Percentiles rank a stretch among this genome's conserved stretches.
phyloP scores from a whole-genome alignment of 805 yeast species.

The Nakazawaea populi region DNA sequence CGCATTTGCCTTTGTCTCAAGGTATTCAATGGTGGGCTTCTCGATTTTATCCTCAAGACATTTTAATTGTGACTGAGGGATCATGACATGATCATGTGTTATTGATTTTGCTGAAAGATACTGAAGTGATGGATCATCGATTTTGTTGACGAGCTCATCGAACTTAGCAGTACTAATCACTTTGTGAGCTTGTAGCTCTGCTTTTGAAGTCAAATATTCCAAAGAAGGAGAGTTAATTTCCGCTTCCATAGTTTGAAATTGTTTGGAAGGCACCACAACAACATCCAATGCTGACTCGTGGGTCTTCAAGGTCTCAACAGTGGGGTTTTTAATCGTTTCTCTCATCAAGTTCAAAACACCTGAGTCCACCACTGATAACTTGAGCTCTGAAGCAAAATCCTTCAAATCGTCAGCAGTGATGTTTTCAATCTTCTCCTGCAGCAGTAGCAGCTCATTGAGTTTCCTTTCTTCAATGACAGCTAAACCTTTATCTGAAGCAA shows the following conservation, averaged over 20 bases:
- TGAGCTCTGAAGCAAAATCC: background rate
- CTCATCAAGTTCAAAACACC: background rate
- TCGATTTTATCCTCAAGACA: background rate
- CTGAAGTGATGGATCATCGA: background rate
- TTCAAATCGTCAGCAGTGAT: background rate
- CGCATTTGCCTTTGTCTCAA: slow-evolving; percentile 7
- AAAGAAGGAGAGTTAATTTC: background rate
- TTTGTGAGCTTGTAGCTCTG: background rate
- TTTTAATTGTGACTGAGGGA: background rate
- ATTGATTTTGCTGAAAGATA: background rate
- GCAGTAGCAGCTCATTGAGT: background rate
- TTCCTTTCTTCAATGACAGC: background rate
- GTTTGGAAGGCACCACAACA: slow-evolving; percentile 2
- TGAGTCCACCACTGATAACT: background rate
- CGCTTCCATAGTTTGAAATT: background rate
- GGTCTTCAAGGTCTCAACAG: slow-evolving; percentile 1
- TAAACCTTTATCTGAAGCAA: background rate
- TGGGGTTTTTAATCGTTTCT: slow-evolving; percentile 10
- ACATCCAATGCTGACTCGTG: slow-evolving; percentile 3
- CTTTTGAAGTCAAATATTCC: slow-evolving; percentile 7
- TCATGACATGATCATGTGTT: background rate
- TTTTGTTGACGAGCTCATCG: background rate
- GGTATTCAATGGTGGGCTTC: slow-evolving; percentile 8
- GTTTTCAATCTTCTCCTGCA: background rate
- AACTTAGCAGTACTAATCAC: background rate